Conservation (phyloP, 768 basidiomycete genomes). For the Lenzites betulinus region DNA sequence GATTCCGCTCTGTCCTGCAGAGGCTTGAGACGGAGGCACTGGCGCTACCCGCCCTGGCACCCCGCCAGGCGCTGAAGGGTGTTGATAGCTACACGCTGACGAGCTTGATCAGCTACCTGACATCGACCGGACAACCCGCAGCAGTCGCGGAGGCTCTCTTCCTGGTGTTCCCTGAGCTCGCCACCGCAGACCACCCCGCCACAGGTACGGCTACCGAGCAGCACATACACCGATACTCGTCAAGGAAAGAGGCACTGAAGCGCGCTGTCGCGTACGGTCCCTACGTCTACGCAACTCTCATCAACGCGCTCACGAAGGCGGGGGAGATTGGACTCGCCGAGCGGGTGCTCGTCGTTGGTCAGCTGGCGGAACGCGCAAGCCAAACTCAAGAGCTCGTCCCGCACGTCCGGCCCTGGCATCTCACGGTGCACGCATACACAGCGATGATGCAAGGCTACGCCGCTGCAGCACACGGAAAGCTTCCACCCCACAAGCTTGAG, state of each 20-base stretch:
- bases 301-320: conserved; percentile 62
- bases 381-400: conserved; percentile 37
- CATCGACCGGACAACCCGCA: conserved; percentile 48
- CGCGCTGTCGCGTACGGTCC: conserved; percentile 59
- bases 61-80: conserved; percentile 22
- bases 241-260: conserved; percentile 29
- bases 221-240: conserved; percentile 19
- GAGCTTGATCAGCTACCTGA: conserved; percentile 53
- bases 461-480: conserved; percentile 40
- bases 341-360: conserved; percentile 64
- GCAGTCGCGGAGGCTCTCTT: conserved; percentile 52
- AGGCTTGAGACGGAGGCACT: conserved; percentile 13
- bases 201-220: background rate
- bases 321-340: conserved; percentile 58
- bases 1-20: conserved; percentile 6
- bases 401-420: conserved; percentile 54
- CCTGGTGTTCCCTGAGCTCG: conserved; percentile 56
- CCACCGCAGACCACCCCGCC: conserved; percentile 41
- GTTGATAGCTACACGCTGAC: conserved; percentile 50
- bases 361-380: conserved; percentile 58
- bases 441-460: conserved; percentile 67
- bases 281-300: conserved; percentile 54
- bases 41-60: conserved; percentile 14
- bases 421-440: conserved; percentile 71
- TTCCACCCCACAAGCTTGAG: conserved; percentile 15